Evolutionary conservation across 495 filamentous ascomycete species (phyloP).

Genomic region (Talaromyces wortmannii): DNA sequence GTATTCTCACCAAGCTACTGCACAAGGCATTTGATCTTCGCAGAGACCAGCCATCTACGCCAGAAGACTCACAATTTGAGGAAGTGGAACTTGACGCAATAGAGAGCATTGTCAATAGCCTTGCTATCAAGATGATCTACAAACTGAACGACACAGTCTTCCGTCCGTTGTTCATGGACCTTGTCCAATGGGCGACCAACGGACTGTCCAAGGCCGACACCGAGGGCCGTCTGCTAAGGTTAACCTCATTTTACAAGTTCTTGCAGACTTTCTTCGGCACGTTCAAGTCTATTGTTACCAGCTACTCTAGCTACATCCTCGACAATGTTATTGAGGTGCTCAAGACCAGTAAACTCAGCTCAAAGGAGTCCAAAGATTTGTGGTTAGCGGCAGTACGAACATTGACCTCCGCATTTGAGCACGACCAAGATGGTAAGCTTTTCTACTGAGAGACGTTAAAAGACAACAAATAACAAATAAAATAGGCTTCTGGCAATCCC

Average conservation of each 20-base stretch:
- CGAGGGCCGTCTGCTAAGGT: constrained; percentile 46
- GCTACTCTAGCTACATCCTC: constrained; percentile 79
- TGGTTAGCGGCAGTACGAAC: constrained; percentile 61
- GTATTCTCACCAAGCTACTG: constrained; percentile 61
- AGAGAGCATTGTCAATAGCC: constrained; percentile 58
- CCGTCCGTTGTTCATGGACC: constrained; percentile 78
- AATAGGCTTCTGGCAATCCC: constrained; percentile 80
- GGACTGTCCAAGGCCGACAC: constrained; percentile 52
- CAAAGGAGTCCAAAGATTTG: constrained; percentile 45
- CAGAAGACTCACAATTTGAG: constrained; percentile 29
- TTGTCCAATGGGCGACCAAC: constrained; percentile 71
- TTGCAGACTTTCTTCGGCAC: constrained; percentile 68
- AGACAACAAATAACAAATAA: background rate
- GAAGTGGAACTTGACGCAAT: constrained; percentile 50
- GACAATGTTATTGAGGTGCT: constrained; percentile 66
- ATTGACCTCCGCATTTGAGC: constrained; percentile 65
- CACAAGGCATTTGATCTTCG: constrained; percentile 68
- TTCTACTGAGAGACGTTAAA: background rate
- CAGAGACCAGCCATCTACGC: constrained; percentile 37
- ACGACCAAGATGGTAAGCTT: constrained; percentile 62
- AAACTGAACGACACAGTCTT: constrained; percentile 96
- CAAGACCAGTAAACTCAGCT: constrained; percentile 35
- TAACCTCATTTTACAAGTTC: constrained; percentile 72
- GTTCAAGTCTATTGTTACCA: constrained; percentile 83
- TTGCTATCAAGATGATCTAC: constrained; percentile 81